Evolutionary conservation across 139 green algal genomes (phyloP).

Genomic region (Micractinium conductrix): DNA sequence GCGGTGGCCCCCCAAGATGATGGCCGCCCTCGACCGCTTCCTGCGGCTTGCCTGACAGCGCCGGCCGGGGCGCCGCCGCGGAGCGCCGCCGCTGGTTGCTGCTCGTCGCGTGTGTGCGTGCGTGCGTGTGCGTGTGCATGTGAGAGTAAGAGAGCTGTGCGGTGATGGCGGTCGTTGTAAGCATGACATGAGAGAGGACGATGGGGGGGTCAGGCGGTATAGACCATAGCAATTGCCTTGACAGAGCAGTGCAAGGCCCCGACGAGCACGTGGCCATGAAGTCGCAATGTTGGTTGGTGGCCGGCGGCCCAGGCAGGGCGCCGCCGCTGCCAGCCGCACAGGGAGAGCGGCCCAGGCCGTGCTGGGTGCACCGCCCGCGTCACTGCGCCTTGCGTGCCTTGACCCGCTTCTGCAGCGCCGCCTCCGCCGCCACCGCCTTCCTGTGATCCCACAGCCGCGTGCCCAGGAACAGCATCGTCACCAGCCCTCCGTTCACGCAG

Average conservation of each 20-base stretch:
- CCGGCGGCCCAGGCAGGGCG: too few species aligned
- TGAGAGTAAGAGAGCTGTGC: neutral
- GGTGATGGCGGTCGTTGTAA: neutral
- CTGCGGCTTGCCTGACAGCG: constrained; percentile 58
- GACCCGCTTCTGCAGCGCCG: constrained; percentile 9
- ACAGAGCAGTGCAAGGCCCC: too few species aligned
- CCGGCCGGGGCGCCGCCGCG: too few species aligned
- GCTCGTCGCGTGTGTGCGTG: too few species aligned
- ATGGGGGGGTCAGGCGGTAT: too few species aligned
- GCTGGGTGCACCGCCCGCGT: neutral
- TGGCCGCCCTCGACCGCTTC: constrained; percentile 68
- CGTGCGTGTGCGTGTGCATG: too few species aligned
- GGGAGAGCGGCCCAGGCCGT: neutral
- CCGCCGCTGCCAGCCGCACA: too few species aligned
- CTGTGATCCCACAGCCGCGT: constrained; percentile 20
- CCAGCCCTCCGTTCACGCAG: constrained; percentile 23
- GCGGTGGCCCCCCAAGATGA: constrained; percentile 66
- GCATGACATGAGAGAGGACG: neutral
- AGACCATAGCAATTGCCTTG: too few species aligned
- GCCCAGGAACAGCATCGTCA: constrained; percentile 1
- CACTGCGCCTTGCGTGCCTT: neutral
- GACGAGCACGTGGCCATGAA: neutral
- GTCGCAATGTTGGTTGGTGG: too few species aligned
- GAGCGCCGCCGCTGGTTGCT: too few species aligned
- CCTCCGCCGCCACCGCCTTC: constrained; percentile 16